phyloP scores from a whole-genome alignment of 192 early-diverging fungal genomes.

The Linnemannia elongata region DNA sequence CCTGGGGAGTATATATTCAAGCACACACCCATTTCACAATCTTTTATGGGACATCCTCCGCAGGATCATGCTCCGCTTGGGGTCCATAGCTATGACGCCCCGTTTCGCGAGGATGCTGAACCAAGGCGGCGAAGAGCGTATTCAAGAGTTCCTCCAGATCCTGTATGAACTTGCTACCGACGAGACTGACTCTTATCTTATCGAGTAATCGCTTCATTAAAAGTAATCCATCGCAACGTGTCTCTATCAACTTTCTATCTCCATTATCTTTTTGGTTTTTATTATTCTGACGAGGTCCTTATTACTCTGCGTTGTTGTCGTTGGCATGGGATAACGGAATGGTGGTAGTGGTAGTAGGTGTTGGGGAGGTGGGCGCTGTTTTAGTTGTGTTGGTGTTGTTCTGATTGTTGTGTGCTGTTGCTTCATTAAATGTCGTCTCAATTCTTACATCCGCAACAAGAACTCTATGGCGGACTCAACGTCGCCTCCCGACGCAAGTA shows the following conservation, averaged over 20 bases:
- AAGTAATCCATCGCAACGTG: neutral
- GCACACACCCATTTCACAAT: conserved; percentile 32
- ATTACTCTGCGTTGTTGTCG: neutral
- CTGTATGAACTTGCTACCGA: conserved; percentile 20
- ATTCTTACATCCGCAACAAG: conserved; percentile 61
- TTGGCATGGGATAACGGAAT: neutral
- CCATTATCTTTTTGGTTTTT: neutral
- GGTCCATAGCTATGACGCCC: conserved; percentile 17
- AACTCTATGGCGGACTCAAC: conserved; percentile 89
- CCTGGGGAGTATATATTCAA: conserved; percentile 14
- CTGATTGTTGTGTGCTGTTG: neutral
- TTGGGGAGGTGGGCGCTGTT: neutral
- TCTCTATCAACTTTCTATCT: neutral
- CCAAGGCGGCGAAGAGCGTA: conserved; percentile 31
- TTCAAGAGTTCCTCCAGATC: conserved; percentile 39
- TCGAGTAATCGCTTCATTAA: neutral
- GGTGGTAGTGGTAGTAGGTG: neutral
- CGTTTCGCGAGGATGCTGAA: conserved; percentile 30
- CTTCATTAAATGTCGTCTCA: neutral
- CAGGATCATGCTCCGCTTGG: conserved; percentile 25
- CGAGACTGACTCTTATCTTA: neutral
- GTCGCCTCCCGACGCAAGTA: conserved; percentile 88
- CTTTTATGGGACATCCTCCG: conserved; percentile 39
- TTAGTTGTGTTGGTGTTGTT: neutral
- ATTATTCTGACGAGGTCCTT: neutral